These are phyloP conservation scores for Suillus plorans DNA, from an alignment of 768 basidiomycete genomes.

Conservation along the genomic window DNA sequence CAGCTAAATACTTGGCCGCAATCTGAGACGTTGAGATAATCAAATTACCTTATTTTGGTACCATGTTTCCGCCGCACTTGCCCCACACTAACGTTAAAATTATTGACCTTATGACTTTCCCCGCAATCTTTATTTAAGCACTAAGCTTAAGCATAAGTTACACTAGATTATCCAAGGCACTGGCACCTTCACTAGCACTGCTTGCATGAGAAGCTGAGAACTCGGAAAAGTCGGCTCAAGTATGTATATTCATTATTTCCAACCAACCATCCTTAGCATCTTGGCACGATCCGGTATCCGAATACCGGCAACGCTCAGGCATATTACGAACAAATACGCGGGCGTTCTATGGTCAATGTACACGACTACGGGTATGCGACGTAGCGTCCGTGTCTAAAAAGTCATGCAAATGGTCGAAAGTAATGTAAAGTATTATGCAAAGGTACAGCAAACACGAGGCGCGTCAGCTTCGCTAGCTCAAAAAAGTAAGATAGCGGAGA, in stretches of 20 bases:
- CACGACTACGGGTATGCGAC: not conserved
- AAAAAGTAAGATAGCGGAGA: conserved; percentile 4
- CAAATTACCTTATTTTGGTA: not conserved
- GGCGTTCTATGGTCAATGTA: not conserved
- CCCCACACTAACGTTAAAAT: not conserved
- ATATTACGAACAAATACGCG: no score
- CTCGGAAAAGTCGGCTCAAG: not conserved
- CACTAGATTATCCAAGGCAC: not conserved
- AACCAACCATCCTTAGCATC: not conserved
- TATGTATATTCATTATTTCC: not conserved
- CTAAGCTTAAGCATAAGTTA: no score
- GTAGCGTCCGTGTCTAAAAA: not conserved
- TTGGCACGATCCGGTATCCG: not conserved
- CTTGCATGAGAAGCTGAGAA: not conserved
- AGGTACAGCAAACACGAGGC: not conserved
- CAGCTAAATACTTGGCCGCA: not conserved
- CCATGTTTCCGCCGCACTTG: not conserved
- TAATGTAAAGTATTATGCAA: not conserved
- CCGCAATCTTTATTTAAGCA: not conserved
- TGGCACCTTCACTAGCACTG: not conserved
- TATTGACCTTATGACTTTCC: not conserved
- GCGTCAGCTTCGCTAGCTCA: conserved; percentile 1
- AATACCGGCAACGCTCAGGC: not conserved
- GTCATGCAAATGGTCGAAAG: not conserved
- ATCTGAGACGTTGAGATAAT: not conserved